Evolutionary conservation across 768 basidiomycete species (phyloP).

Genomic region (Serendipita sp.): DNA sequence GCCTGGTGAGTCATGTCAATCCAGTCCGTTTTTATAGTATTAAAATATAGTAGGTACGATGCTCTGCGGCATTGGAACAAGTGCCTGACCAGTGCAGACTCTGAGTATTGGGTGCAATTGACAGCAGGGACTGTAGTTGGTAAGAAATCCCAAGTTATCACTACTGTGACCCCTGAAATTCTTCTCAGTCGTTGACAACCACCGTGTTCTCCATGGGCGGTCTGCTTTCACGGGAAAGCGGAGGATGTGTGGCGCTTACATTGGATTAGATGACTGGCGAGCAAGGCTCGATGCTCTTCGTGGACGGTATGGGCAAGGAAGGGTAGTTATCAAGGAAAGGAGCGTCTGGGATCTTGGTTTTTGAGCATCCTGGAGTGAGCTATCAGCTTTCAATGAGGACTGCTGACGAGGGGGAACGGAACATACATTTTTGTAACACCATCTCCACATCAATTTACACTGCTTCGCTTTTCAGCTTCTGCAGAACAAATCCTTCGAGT

Average conservation of each 20-base stretch:
- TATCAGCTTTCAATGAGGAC: background rate
- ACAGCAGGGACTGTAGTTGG: constrained; percentile 71
- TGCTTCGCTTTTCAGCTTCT: constrained; percentile 18
- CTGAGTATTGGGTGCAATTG: constrained; percentile 87
- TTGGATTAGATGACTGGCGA: constrained; percentile 78
- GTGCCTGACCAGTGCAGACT: constrained; percentile 59
- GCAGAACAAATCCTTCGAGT: constrained; percentile 79
- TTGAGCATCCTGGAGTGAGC: constrained; percentile 18
- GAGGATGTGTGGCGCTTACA: constrained; percentile 91
- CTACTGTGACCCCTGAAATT: background rate
- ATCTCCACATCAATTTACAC: background rate
- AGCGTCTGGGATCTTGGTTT: constrained; percentile 44
- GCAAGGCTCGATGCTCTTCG: constrained; percentile 40
- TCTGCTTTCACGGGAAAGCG: constrained; percentile 76
- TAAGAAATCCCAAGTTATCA: constrained; percentile 23
- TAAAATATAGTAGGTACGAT: constrained; percentile 39
- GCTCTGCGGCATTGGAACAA: constrained; percentile 68
- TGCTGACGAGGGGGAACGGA: background rate
- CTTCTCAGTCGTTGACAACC: constrained; percentile 67
- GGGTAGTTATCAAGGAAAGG: constrained; percentile 21
- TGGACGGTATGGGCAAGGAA: background rate
- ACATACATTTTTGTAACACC: background rate
- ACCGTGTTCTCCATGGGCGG: constrained; percentile 88
- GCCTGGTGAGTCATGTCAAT: constrained; percentile 38
- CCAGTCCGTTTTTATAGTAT: background rate